Percentiles rank a stretch among this genome's conserved stretches.
Conservation (phyloP, 2,329 filamentous ascomycete species). For the Hypomyces rosellus region DNA sequence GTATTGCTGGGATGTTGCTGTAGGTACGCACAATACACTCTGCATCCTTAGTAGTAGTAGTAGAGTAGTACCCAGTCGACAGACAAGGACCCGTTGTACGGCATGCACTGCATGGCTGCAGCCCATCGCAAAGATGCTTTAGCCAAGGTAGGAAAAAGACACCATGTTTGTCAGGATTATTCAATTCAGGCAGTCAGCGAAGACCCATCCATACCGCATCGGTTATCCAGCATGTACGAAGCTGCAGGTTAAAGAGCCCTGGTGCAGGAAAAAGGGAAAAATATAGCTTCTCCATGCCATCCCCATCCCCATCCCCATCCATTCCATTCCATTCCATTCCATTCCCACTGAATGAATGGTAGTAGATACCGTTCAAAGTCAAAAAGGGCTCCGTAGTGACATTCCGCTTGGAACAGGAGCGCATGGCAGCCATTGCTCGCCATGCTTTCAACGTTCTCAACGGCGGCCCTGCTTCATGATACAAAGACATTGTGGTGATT, state of each 20-base stretch:
- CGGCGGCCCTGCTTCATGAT: background rate
- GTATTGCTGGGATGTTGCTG: background rate
- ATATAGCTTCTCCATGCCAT: background rate
- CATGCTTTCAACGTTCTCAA: background rate
- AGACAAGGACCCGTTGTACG: background rate
- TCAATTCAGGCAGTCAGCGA: background rate
- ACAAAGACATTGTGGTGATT: background rate
- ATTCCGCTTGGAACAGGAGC: background rate
- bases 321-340: background rate
- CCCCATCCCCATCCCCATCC: background rate
- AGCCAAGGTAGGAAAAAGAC: background rate
- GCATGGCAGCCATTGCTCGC: background rate
- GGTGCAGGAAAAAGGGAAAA: too few species aligned
- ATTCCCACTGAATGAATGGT: background rate
- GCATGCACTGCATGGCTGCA: slow-evolving; percentile 2
- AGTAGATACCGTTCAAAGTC: too few species aligned
- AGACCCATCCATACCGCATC: background rate
- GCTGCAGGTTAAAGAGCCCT: background rate
- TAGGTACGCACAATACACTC: background rate
- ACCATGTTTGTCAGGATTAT: background rate
- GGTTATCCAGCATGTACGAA: background rate
- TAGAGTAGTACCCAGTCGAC: too few species aligned
- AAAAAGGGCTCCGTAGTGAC: too few species aligned
- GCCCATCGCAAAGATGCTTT: background rate
- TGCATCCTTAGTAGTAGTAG: too few species aligned